These are phyloP conservation scores for Pouteria campechiana DNA, from an alignment of 179 eudicot species.

Conservation along the genomic window DNA sequence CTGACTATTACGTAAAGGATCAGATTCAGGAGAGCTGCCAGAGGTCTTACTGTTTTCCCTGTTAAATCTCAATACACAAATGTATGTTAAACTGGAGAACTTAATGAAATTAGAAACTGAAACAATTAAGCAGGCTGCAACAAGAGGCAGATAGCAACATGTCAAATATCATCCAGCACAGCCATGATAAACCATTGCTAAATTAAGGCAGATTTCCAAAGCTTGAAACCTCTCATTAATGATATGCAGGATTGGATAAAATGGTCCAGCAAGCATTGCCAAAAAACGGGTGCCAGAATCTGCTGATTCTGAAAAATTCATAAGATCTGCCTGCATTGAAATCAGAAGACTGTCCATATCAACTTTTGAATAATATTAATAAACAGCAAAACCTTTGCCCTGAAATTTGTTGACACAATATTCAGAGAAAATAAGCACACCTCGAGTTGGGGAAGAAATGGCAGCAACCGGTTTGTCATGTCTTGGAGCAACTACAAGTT, in stretches of 20 bases:
- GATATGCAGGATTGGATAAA: slow-evolving; percentile 60
- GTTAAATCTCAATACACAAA: slow-evolving; percentile 2
- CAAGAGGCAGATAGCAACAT: not conserved
- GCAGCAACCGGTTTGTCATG: slow-evolving; percentile 47
- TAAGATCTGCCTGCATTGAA: slow-evolving; percentile 56
- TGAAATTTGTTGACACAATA: too few relatives aligned
- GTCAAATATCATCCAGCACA: not conserved
- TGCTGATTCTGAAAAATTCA: slow-evolving; percentile 45
- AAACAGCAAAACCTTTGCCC: too few relatives aligned
- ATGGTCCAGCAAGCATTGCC: slow-evolving; percentile 79
- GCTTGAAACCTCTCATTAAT: slow-evolving; percentile 43
- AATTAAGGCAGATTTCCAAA: not conserved
- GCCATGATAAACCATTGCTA: not conserved
- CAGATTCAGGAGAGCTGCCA: slow-evolving; percentile 29
- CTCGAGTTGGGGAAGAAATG: slow-evolving; percentile 77
- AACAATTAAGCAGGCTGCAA: not conserved
- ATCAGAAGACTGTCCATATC: not conserved
- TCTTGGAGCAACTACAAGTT: slow-evolving; percentile 75
- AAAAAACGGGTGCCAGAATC: slow-evolving; percentile 55
- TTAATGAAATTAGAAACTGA: too few relatives aligned
- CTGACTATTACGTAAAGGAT: slow-evolving; percentile 35
- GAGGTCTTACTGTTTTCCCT: slow-evolving; percentile 46
- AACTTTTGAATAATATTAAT: too few relatives aligned
- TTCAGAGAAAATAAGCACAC: slow-evolving; percentile 25
- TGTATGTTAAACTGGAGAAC: not conserved